A percentile compares a stretch with the other conserved stretches of the same genome.
Conservation (phyloP, 495 filamentous ascomycete genomes). For the Tetracladium marchalianum region DNA sequence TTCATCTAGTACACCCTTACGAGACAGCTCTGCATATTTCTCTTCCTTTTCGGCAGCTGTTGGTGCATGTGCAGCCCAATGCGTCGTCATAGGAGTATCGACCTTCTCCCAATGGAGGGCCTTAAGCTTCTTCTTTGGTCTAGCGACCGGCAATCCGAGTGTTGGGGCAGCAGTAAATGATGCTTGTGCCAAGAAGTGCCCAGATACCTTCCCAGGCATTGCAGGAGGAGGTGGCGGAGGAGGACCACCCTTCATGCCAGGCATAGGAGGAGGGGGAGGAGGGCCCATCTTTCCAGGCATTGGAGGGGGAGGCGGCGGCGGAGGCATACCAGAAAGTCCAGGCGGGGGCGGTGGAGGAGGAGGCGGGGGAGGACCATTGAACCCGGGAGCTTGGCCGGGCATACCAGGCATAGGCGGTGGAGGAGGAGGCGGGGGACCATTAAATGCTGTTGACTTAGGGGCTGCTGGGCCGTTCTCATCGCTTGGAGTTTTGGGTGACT, state of each 20-base stretch:
- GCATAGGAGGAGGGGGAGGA: constrained; percentile 34
- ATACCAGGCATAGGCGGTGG: constrained; percentile 43
- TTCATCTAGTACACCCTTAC: constrained; percentile 91
- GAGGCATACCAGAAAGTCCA: constrained; percentile 39
- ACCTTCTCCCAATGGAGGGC: constrained; percentile 99
- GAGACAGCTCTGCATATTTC: constrained; percentile 85
- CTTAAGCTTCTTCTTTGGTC: constrained; percentile 99
- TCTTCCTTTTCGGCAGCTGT: constrained; percentile 80
- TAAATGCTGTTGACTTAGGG: constrained; percentile 20
- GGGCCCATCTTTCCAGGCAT: constrained; percentile 36
- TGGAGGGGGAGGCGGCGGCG: constrained; percentile 41
- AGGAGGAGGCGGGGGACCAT: constrained; percentile 39
- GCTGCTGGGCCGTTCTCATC: constrained; percentile 36
- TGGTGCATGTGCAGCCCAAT: constrained; percentile 84
- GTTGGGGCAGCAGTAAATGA: constrained; percentile 29
- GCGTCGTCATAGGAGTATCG: constrained; percentile 83
- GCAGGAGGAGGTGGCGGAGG: constrained; percentile 48
- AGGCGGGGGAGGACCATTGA: constrained; percentile 34
- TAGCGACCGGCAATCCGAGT: constrained; percentile 58
- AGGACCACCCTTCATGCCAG: constrained; percentile 25
- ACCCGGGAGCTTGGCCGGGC: constrained; percentile 33
- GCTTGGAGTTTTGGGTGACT: constrained; percentile 58
- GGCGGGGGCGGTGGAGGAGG: constrained; percentile 33
- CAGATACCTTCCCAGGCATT: constrained; percentile 46
- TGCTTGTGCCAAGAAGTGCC: constrained; percentile 43